These are phyloP conservation scores for Coniochaeta prunicola DNA, from an alignment of 2,329 filamentous ascomycete species.

Conservation along the genomic window DNA sequence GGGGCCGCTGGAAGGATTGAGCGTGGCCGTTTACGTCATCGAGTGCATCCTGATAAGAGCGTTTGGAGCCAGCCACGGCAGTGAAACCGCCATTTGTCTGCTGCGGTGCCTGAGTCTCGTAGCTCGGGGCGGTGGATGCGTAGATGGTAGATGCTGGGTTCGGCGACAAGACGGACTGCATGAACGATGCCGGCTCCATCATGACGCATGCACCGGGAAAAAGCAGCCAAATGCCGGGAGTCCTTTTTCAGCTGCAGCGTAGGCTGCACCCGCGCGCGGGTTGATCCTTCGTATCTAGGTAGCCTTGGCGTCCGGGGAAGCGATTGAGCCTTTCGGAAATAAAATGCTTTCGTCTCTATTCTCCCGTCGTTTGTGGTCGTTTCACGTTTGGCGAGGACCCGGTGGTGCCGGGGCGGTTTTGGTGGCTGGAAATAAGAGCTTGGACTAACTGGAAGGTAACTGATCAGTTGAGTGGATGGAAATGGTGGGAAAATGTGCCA, in stretches of 20 bases:
- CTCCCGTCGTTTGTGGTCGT: neutral
- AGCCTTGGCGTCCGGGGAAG: neutral
- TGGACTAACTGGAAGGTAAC: no score
- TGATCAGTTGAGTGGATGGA: no score
- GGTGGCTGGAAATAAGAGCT: constrained; percentile 2
- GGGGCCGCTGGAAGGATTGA: neutral
- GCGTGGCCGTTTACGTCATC: neutral
- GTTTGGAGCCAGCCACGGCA: neutral
- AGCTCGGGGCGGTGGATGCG: neutral
- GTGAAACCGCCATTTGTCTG: neutral
- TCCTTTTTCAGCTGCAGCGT: neutral
- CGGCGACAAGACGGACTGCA: neutral
- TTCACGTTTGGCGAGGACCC: neutral
- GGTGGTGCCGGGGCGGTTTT: neutral
- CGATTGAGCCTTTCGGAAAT: neutral
- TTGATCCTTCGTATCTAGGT: neutral
- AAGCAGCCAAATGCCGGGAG: neutral
- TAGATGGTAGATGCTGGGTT: neutral
- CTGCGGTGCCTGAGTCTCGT: neutral
- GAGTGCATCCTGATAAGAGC: neutral
- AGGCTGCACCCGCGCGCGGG: neutral
- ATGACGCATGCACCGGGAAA: neutral
- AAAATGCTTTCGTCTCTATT: neutral
- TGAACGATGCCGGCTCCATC: neutral
- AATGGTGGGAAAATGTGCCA: no score